Conservation (phyloP, 139 green algal genomes). For the Eudorina sp. region DNA sequence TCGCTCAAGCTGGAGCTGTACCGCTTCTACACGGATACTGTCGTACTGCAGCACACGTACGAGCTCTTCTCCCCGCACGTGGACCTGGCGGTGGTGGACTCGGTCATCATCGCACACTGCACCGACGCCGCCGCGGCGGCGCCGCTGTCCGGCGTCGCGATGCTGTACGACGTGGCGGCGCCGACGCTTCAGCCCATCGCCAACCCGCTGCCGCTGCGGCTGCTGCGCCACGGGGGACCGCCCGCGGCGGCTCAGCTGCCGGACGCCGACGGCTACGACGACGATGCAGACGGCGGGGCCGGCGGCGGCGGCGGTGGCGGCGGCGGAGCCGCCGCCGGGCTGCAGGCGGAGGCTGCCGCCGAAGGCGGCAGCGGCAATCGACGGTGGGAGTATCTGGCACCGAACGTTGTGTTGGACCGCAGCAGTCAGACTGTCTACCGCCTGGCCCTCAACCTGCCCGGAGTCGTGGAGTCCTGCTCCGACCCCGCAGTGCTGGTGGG, state of each 20-base stretch:
- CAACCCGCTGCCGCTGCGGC: slow-evolving; percentile 55
- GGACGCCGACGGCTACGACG: neutral
- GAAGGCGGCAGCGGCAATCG: neutral
- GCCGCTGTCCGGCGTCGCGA: slow-evolving; percentile 21
- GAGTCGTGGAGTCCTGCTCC: slow-evolving; percentile 33
- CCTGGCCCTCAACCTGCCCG: slow-evolving; percentile 47
- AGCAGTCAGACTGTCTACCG: slow-evolving; percentile 38
- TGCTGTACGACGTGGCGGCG: slow-evolving; percentile 56
- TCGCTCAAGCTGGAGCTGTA: slow-evolving; percentile 68
- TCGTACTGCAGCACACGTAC: slow-evolving; percentile 68
- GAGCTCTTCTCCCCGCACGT: slow-evolving; percentile 58
- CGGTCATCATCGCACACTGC: slow-evolving; percentile 44
- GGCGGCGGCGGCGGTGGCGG: neutral
- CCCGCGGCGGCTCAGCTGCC: neutral
- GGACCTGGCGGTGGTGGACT: slow-evolving; percentile 56
- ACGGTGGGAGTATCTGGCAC: slow-evolving; percentile 37
- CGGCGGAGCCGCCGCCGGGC: neutral
- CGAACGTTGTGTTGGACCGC: slow-evolving; percentile 45
- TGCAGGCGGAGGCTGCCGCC: neutral
- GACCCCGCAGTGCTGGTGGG: slow-evolving; percentile 50
- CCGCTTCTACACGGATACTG: slow-evolving; percentile 75
- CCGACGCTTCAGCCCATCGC: slow-evolving; percentile 42
- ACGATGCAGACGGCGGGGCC: neutral
- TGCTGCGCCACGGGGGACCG: slow-evolving; percentile 7
- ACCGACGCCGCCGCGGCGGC: slow-evolving; percentile 6